Base-by-base conservation (phyloP, 2,329 filamentous ascomycete genomes). In the Fusarium sulawesiense region DNA sequence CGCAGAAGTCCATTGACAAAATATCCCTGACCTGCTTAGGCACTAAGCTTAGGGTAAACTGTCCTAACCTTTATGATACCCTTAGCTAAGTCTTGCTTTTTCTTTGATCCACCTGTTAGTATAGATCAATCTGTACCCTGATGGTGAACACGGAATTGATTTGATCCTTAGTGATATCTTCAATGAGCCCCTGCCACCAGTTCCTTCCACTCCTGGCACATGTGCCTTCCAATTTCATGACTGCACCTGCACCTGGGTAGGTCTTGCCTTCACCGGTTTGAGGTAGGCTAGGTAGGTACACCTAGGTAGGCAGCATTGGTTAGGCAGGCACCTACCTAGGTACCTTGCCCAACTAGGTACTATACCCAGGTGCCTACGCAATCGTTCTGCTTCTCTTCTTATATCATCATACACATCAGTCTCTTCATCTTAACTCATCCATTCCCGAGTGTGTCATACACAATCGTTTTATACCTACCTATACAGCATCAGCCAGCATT, bases 401-500 rank as follows among this genome's bases (percentile, higher is more conserved):
- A 8, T n/a, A 40, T 30, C n/a, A 41, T 9, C 10, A 34, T 18
- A 8, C 12, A 27, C 9, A n/a, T 10, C 16, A 16, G 21, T 20
- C 7, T 59, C 10, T 13, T 23, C 45, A 45, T 40, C 13, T 37
- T 45, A 11, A 27, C 21, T 57, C 56, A 3, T 3, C 13, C 44
- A 44, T 12, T 12, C 27, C 37, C 9, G 20, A 44, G 8, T 18
- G 25, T 29, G 25, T 27, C n/a, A 37, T 21, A 18, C 27, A 40
- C 27, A 21, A 49, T 61, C 48, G 21, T 51, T 66, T 42, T 37
- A 49, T 49, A 41, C 42, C 47, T 41, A 51, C 41, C 34, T 21
- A 30, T 4, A 48, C 25, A 32, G 7, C 13, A 12, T 30, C 10
- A 41, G 85, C 91, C 12, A 86, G 89, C 1, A 86, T 92, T 34